Evolutionary conservation across 2,329 filamentous ascomycete genomes (phyloP), one percentile per base, ranked within the genome.

Genomic region (Cadophora luteo-olivacea): DNA sequence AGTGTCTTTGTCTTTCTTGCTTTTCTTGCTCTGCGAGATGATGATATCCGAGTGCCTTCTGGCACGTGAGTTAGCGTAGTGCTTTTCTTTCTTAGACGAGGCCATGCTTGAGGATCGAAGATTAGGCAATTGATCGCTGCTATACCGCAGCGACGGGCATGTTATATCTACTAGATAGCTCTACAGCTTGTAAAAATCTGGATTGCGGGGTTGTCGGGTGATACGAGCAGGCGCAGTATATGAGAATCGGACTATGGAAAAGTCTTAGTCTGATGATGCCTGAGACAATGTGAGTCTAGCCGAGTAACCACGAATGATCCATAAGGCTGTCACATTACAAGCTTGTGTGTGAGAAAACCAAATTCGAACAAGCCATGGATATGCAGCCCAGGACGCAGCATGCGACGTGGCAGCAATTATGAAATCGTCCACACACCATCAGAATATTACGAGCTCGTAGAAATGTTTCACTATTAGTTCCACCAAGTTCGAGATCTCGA

Each of bases 1-100:
- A 16, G 65, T 72, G 52, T 77, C 75, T 64, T 75, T 75, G 11
- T 74, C 69, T 60, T 72, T 74, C 66, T 73, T 72, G 41, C 58
- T 68, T 62, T 75, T 77, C 55, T 74, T 74, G 52, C 67, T 62
- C 2, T 73, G 70, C 29, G 64, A 65, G 11, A 73, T 67, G 61
- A 75, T 63, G 1, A 68, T 57, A 1, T 72, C 70, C 2, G 70
- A 73, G 52, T 73, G 72, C 60, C 74, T 72, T 25, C 69, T 67
- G 32, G 72, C 67, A 60, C 70, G 69, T 63, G 67, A 72, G 29
- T 76, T 75, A 7, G 72, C 54, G 55, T 72, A 71, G 49, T 75
- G 70, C 62, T 73, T 76, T 69, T 75, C 72, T 72, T 73, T 76
- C 65, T 74, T 72, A 9, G 70, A 72, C 11, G 70, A 67, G 49